Base-by-base conservation (phyloP, 306 rosid genomes). In the Bauhinia variegata region DNA sequence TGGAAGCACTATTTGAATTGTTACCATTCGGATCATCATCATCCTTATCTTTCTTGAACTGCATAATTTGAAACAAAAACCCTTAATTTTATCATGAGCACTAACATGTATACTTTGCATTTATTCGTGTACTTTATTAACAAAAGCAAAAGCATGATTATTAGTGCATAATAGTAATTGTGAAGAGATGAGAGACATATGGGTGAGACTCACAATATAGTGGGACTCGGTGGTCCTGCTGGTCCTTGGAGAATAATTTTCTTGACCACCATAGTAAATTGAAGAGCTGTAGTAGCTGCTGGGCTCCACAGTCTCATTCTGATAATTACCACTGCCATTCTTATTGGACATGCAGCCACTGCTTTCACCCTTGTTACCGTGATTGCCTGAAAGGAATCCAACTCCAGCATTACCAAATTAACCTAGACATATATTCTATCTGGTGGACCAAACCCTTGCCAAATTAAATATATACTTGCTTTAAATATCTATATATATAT, bases 211-310 rank as follows among this genome's bases (percentile, higher is more conserved):
- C 34, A 88, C 96, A 16, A n/a, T 38, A 54, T 77, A 80, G 70
- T 79, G 84, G 71, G 88, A 63, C 58, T 91, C 75, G 38, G 86
- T 79, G 81, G 87, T 75, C 75, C 80, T 74, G 65, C 80, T 76
- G 65, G 63, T 53, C 65, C 64, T 83, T 3, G 92, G 79, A 70
- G 88, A 78, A 81, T 87, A 89, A 72, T 82, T 87, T 77, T 88
- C 96, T 83, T 85, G 97, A 76, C 95, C 96, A 52, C 96, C 96
- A 77, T 91, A 91, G 70, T 81, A 72, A 80, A 91, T 89, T 31
- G 96, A 91, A 56, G 96, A 89, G 77, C 87, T 87, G 53, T 70
- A 85, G 76, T 75, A 80, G 77, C 83, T 78, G 77, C 83, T 78
- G 2, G 89, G 91, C 41, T 83, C 92, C 78, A 52, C 73, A 16